Base-by-base conservation (phyloP, 1,139 yeast genomes). In the Schizosaccharomyces versatilis region DNA sequence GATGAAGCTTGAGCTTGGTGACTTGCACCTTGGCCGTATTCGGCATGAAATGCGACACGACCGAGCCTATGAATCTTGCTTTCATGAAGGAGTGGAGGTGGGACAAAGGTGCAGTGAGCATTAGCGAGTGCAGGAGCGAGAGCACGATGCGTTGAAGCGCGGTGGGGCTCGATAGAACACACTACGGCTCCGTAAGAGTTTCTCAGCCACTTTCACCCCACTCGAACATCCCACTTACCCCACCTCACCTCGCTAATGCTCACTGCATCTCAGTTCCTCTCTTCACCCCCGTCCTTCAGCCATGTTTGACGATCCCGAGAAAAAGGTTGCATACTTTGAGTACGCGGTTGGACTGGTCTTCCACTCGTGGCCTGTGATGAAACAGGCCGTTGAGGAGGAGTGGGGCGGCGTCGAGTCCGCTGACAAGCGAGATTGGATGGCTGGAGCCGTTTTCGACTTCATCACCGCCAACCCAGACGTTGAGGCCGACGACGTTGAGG, bases 341-440 rank as follows among this genome's bases (percentile, higher is more conserved):
- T 53, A 53, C 12, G 47, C 55, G 38, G 90, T 84, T 1, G 81
- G 95, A 53, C 82, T 88, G 94, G 80, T 84, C 42, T 68, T 90
- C 14, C 78, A 86, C 67, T 75, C 76, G 59, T 90, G 98, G 98
- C 94, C 85, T 59, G 90, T 84, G 51, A 72, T 90, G 56, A 74
- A 77, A 54, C 81, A 84, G 0, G 98, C 98, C 0, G 98, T 93
- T n/a, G 94, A 79, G n/a, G 84, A 84, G 65, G 72, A 74, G 44
- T 90, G 98, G 98, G 99, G 98, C 58, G 99, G 98, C 1, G 78
- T 94, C 14, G 84, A 84, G 52, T 81, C 94, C 10, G 77, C 74
- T 0, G 97, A 84, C 53, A 90, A 90, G 67, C 75, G 99, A 64
- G 98, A 90, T 65, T 93, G 98, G 98, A 74, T 88, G 59, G 79